Evolutionary conservation across 192 early-diverging fungal genomes (phyloP).

Genomic region (Coemansia umbellata): DNA sequence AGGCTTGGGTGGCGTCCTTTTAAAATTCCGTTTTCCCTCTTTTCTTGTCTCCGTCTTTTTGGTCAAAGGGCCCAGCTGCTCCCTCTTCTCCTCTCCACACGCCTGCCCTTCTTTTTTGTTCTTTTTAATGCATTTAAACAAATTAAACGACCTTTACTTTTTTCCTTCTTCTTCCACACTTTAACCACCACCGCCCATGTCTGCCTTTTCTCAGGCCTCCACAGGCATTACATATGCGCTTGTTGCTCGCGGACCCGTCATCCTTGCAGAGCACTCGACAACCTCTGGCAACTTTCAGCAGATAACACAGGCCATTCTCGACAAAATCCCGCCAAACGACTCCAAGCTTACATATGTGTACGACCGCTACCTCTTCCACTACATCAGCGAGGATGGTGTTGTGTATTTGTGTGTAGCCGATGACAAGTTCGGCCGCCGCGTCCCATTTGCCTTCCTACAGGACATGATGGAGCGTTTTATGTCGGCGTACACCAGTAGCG

Average conservation of each 20-base stretch:
- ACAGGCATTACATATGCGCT: constrained; percentile 77
- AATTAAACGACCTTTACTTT: not conserved
- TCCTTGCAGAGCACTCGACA: constrained; percentile 81
- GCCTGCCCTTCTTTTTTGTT: not conserved
- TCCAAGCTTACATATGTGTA: constrained; percentile 91
- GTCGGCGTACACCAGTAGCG: constrained; percentile 52
- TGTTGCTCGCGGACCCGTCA: constrained; percentile 69
- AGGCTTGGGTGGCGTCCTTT: no score
- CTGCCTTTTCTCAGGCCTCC: not conserved
- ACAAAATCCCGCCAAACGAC: constrained; percentile 86
- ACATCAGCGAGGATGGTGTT: constrained; percentile 72
- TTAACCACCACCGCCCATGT: not conserved
- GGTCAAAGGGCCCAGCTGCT: not conserved
- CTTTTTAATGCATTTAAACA: not conserved
- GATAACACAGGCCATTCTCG: constrained; percentile 82
- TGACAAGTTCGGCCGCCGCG: constrained; percentile 65
- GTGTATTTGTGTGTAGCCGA: constrained; percentile 89
- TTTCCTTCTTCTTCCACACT: not conserved
- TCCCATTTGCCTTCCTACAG: constrained; percentile 88
- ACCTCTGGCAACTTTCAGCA: constrained; percentile 74
- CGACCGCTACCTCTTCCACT: constrained; percentile 92
- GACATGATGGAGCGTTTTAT: constrained; percentile 70
- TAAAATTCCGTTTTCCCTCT: no score
- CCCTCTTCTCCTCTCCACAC: not conserved
- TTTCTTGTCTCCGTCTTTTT: not conserved